A percentile compares a stretch with the other conserved stretches of the same genome.
These are phyloP conservation scores for Hemisphaericaspora subhashii DNA, from an alignment of 1,139 yeast genomes.

Conservation along the genomic window DNA sequence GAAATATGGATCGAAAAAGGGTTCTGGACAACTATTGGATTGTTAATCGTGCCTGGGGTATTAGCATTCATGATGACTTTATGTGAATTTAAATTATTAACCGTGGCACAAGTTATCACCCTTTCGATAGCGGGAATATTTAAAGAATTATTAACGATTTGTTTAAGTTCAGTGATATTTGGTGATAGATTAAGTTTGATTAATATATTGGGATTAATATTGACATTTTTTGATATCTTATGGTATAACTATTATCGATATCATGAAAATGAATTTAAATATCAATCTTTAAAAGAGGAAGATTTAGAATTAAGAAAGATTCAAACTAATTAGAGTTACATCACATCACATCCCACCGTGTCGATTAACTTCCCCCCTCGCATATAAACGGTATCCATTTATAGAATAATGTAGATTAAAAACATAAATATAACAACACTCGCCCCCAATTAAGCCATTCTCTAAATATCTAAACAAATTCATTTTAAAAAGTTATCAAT, in stretches of 20 bases:
- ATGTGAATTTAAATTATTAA: slow-evolving; percentile 80
- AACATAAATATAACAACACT: too few relatives aligned
- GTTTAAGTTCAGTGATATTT: slow-evolving; percentile 67
- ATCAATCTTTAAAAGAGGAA: not conserved
- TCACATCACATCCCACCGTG: too few relatives aligned
- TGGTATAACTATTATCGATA: slow-evolving; percentile 76
- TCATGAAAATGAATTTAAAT: slow-evolving; percentile 21
- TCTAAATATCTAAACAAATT: too few relatives aligned
- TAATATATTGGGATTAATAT: slow-evolving; percentile 71
- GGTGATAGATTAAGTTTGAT: slow-evolving; percentile 68
- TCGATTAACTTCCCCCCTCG: too few relatives aligned
- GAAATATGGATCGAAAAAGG: slow-evolving; percentile 67
- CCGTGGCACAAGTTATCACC: slow-evolving; percentile 82
- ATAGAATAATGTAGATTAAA: too few relatives aligned
- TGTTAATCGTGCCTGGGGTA: slow-evolving; percentile 78
- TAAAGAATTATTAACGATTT: slow-evolving; percentile 83
- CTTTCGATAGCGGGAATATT: slow-evolving; percentile 89
- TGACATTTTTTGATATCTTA: slow-evolving; percentile 75
- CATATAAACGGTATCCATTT: too few relatives aligned
- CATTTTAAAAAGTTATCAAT: too few relatives aligned
- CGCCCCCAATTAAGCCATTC: too few relatives aligned
- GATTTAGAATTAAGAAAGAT: slow-evolving; percentile 1
- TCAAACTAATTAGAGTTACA: not conserved
- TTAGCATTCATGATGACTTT: slow-evolving; percentile 89
- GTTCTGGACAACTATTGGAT: slow-evolving; percentile 47